phyloP scores from a whole-genome alignment of 2,329 filamentous ascomycete genomes.

The Mariannaea elegans region DNA sequence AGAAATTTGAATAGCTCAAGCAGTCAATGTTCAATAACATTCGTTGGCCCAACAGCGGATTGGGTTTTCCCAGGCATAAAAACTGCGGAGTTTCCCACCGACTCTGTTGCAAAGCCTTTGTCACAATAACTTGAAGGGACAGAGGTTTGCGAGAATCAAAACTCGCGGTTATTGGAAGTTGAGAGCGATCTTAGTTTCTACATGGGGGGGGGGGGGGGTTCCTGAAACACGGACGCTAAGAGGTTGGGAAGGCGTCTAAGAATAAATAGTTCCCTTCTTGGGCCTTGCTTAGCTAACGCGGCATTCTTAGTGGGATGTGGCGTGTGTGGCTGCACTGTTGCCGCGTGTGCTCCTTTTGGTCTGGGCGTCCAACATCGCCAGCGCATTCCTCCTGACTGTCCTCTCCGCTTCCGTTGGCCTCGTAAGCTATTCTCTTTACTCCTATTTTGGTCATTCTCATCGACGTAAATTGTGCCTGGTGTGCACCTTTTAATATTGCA shows the following conservation, averaged over 20 bases:
- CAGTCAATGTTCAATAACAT: no score
- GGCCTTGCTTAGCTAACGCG: not conserved
- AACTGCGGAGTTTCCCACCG: no score
- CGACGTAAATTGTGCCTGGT: conserved; percentile 17
- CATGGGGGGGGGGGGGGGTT: no score
- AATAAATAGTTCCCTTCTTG: not conserved
- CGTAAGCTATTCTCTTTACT: conserved; percentile 2
- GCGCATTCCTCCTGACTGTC: conserved; percentile 14
- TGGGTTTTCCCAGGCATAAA: no score
- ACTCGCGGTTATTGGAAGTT: no score
- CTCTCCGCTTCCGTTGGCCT: not conserved
- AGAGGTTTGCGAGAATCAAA: no score
- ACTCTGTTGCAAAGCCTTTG: no score
- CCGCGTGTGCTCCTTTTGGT: not conserved
- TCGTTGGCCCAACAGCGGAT: no score
- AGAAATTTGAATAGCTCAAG: no score
- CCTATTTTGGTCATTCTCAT: not conserved
- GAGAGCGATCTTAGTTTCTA: no score
- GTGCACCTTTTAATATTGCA: conserved; percentile 11
- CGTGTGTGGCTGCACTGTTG: conserved; percentile 4
- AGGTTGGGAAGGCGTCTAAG: not conserved
- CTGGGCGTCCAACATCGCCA: not conserved
- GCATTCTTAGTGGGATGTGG: conserved; percentile 1
- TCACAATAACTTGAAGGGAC: no score
- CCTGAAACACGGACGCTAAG: not conserved